Evolutionary conservation across 495 filamentous ascomycete genomes (phyloP).

Genomic region (Talaromyces trachyspermus): DNA sequence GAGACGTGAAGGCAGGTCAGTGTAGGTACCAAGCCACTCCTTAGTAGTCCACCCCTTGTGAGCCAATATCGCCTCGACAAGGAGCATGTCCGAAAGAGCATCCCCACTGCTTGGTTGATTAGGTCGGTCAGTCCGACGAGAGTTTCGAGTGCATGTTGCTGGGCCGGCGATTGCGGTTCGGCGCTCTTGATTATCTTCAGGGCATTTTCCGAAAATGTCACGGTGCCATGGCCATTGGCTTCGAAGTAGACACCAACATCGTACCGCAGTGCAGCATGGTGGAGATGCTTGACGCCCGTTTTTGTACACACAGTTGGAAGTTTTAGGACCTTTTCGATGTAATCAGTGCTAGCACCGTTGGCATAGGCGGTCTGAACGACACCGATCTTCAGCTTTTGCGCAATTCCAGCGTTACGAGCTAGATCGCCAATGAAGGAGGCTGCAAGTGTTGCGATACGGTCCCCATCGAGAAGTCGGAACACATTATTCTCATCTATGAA

Average conservation of each 20-base stretch:
- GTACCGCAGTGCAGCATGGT: constrained; percentile 84
- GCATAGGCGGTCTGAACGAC: constrained; percentile 97
- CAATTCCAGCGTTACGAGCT: constrained; percentile 67
- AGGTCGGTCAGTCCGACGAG: constrained; percentile 75
- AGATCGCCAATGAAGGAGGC: constrained; percentile 92
- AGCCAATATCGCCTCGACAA: constrained; percentile 91
- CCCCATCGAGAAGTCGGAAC: constrained; percentile 90
- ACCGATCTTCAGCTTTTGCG: constrained; percentile 74
- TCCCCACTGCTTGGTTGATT: constrained; percentile 98
- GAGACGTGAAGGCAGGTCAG: constrained; percentile 92
- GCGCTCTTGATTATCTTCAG: constrained; percentile 65
- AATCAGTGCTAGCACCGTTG: constrained; percentile 90
- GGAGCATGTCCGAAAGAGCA: constrained; percentile 89
- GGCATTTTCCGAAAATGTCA: constrained; percentile 82
- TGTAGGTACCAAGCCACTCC: constrained; percentile 91
- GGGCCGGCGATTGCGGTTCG: constrained; percentile 83
- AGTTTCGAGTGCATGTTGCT: constrained; percentile 74
- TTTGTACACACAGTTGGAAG: constrained; percentile 88
- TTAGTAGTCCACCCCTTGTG: constrained; percentile 87
- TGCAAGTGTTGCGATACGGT: constrained; percentile 91
- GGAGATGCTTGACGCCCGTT: constrained; percentile 94
- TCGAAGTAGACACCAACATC: constrained; percentile 98
- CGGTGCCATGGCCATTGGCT: constrained; percentile 95
- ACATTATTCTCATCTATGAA: constrained; percentile 72
- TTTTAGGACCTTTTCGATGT: constrained; percentile 78